Evolutionary conservation across 768 basidiomycete genomes (phyloP).

Genomic region (Lanmaoa pseudosensibilis): DNA sequence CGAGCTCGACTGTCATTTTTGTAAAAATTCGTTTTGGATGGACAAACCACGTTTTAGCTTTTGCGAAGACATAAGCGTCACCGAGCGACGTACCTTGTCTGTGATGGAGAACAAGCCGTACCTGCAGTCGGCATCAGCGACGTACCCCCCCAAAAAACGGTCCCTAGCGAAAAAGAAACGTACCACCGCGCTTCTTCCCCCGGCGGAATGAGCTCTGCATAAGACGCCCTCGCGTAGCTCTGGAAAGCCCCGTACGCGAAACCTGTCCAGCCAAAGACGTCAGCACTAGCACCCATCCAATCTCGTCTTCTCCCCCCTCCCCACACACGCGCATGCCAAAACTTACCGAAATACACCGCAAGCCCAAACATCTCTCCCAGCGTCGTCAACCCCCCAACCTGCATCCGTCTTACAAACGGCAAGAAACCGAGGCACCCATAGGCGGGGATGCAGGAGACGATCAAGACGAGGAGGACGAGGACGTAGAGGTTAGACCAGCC

Average conservation of each 20-base stretch:
- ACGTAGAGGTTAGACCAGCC: conserved; percentile 67
- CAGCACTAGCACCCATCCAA: not conserved
- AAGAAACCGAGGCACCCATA: conserved; percentile 87
- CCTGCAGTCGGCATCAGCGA: conserved; percentile 25
- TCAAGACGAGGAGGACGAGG: conserved; percentile 63
- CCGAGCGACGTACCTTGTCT: conserved; percentile 60
- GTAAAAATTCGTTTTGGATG: not conserved
- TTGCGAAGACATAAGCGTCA: too few species aligned
- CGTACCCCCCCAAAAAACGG: too few species aligned
- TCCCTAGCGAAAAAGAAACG: too few species aligned
- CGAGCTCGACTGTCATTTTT: conserved; percentile 66
- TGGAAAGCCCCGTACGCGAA: conserved; percentile 89
- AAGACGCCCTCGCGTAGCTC: conserved; percentile 83
- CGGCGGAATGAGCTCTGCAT: conserved; percentile 81
- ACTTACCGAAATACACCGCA: conserved; percentile 75
- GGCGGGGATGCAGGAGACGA: conserved; percentile 66
- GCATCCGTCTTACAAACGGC: conserved; percentile 44
- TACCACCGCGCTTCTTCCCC: conserved; percentile 91
- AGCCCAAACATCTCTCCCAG: conserved; percentile 83
- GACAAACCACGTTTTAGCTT: not conserved
- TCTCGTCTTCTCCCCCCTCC: not conserved
- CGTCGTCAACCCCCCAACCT: conserved; percentile 74
- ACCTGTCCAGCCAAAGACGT: conserved; percentile 35
- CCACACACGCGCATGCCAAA: not conserved
- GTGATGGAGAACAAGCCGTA: conserved; percentile 88